These are phyloP conservation scores for Meyerozyma athensensis DNA, from an alignment of 1,139 yeast species.

Conservation along the genomic window DNA sequence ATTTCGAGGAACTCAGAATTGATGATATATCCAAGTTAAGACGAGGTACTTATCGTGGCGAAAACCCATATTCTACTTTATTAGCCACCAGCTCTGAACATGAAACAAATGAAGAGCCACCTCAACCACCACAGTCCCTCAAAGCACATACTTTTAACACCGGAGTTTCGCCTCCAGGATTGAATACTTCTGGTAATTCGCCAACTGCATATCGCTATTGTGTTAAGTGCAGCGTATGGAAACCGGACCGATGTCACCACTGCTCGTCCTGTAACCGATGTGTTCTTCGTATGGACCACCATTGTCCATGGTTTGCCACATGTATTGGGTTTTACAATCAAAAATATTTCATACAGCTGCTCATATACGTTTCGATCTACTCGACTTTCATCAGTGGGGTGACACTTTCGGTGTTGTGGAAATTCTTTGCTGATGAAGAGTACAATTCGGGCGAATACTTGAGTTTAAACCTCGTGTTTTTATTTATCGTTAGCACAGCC, in stretches of 20 bases:
- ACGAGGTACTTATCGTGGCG: not conserved
- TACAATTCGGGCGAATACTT: constrained; percentile 37
- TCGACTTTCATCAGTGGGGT: constrained; percentile 37
- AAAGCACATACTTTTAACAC: not conserved
- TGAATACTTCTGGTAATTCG: not conserved
- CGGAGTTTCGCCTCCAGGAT: not conserved
- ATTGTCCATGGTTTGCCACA: constrained; percentile 81
- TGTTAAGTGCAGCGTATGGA: constrained; percentile 75
- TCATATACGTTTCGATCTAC: constrained; percentile 51
- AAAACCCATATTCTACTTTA: too few species aligned
- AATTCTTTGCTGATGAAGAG: constrained; percentile 44
- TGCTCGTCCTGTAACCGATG: constrained; percentile 62
- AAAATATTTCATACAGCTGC: constrained; percentile 72
- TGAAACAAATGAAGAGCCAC: not conserved
- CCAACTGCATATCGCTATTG: constrained; percentile 47
- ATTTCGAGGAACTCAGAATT: constrained; percentile 23
- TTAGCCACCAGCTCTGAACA: too few species aligned
- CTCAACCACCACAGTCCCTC: not conserved
- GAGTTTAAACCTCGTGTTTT: constrained; percentile 55
- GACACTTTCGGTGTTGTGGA: constrained; percentile 39
- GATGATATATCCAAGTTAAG: constrained; percentile 10
- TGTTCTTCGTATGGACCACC: constrained; percentile 80
- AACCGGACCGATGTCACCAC: constrained; percentile 81
- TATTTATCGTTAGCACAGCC: constrained; percentile 57
- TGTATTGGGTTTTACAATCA: constrained; percentile 85